Evolutionary conservation across 257 asterid genomes (phyloP), one percentile per base, ranked within the genome.

Genomic region (Fraxinus anomala): DNA sequence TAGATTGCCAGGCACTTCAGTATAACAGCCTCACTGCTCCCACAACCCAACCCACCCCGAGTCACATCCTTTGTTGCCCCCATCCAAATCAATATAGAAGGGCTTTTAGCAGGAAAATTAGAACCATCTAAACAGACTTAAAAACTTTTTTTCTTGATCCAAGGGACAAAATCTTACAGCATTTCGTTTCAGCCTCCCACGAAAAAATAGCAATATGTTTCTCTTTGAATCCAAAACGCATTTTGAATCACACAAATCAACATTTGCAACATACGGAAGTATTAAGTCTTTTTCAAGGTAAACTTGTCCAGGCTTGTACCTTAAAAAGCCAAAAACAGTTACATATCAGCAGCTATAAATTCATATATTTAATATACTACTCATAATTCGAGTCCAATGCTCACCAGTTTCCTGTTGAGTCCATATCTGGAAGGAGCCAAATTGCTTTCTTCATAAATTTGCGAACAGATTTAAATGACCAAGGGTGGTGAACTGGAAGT

Each of bases 271-370:
- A 78, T 96, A 96, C 19, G 99, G 99, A 86, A 96, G 98, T 84
- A 93, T 92, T 80, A 96, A 77, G 83, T 96, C 99, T 87, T 96
- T 96, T 91, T 93, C 99, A 12, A 96, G 98, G 89, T 89, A 93
- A 87, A 96, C 99, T 80, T 96, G 99, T 33, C 99, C 98, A 69
- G 99, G 99, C 87, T 96, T 96, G 83, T 96, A 96, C 99, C 99
- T 96, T 82, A 77, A 80, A 49, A 47, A 47, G 74, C 74, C 76
- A 83, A 80, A 82, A 44, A 30, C 10, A 83, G 70, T 51, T 74
- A 80, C 70, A 77, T 14, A 73, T 80, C 36, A 78, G 76, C 72
- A 75, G 69, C 80, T 70, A 73, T 21, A 74, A 80, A 68, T 28
- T 39, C 80, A 65, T 71, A 28, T 61, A 71, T 12, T 34, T 21